These are phyloP conservation scores for Pyrenophora graminea DNA, from an alignment of 2,329 filamentous ascomycete genomes.

Conservation along the genomic window DNA sequence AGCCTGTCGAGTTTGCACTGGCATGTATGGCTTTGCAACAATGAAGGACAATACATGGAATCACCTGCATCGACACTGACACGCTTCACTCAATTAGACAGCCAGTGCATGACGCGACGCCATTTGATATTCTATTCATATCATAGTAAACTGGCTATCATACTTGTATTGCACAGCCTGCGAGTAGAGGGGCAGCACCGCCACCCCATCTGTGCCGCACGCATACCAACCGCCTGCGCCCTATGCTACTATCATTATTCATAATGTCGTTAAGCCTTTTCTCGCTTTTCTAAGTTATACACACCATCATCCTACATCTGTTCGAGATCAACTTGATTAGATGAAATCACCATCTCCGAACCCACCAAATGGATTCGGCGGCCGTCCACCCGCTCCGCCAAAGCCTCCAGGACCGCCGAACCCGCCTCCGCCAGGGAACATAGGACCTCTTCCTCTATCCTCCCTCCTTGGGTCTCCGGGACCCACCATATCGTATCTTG, in stretches of 20 bases:
- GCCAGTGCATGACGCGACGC: no score
- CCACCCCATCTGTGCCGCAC: slow-evolving; percentile 7
- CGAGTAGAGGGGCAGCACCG: background rate
- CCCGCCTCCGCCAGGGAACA: slow-evolving; percentile 50
- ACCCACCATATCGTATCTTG: slow-evolving; percentile 84
- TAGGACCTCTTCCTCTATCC: slow-evolving; percentile 33
- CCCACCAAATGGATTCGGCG: slow-evolving; percentile 63
- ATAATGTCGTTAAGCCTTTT: slow-evolving; percentile 1
- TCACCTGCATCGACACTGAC: no score
- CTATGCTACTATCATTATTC: background rate
- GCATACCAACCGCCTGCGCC: background rate
- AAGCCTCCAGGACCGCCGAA: slow-evolving; percentile 47
- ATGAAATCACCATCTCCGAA: slow-evolving; percentile 66
- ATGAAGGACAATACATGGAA: no score
- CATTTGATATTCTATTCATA: background rate
- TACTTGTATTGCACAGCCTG: background rate
- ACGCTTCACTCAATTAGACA: no score
- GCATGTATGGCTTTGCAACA: no score
- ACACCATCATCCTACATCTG: background rate
- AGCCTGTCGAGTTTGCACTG: no score
- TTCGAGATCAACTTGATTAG: slow-evolving; percentile 9
- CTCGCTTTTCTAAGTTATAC: background rate
- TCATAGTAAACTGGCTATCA: background rate
- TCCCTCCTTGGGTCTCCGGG: slow-evolving; percentile 55
- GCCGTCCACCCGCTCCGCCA: slow-evolving; percentile 52